Percentiles rank a stretch among this genome's conserved stretches.
Conservation (phyloP, 176 grass and related monocot species). For the Elaeis guineensis region DNA sequence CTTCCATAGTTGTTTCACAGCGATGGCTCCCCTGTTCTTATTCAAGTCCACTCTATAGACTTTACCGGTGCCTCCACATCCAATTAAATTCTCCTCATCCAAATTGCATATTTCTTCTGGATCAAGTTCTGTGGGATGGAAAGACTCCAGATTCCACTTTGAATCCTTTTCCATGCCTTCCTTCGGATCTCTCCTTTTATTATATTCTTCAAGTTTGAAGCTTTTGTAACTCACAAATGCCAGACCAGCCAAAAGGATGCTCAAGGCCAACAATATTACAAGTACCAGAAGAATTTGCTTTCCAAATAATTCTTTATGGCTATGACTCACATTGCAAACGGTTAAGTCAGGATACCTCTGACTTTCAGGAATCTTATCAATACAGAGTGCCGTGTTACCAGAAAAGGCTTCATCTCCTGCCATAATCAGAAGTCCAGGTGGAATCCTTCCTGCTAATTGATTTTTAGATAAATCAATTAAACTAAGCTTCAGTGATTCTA, state of each 20-base stretch:
- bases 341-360: slow-evolving; percentile 35
- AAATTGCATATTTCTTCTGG: slow-evolving; percentile 46
- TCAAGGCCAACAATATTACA: slow-evolving; percentile 33
- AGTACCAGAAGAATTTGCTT: slow-evolving; percentile 38
- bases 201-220: slow-evolving; percentile 51
- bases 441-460: slow-evolving; percentile 68
- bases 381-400: slow-evolving; percentile 63
- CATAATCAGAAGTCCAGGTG: slow-evolving; percentile 54
- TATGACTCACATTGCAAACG: slow-evolving; percentile 40
- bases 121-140: slow-evolving; percentile 44
- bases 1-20: slow-evolving; percentile 64
- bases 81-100: slow-evolving; percentile 48
- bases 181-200: slow-evolving; percentile 34
- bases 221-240: slow-evolving; percentile 63
- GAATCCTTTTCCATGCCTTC: slow-evolving; percentile 24
- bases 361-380: slow-evolving; percentile 26
- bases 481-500: slow-evolving; percentile 66
- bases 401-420: slow-evolving; percentile 64
- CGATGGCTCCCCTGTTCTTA: slow-evolving; percentile 45
- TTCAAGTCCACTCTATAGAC: slow-evolving; percentile 57
- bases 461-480: slow-evolving; percentile 75
- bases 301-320: slow-evolving; percentile 18
- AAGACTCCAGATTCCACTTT: slow-evolving; percentile 59
- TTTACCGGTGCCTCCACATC: slow-evolving; percentile 50
- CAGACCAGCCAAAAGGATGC: slow-evolving; percentile 42